Conservation (phyloP, 495 filamentous ascomycete genomes). For the Penicillium ochrochloron region DNA sequence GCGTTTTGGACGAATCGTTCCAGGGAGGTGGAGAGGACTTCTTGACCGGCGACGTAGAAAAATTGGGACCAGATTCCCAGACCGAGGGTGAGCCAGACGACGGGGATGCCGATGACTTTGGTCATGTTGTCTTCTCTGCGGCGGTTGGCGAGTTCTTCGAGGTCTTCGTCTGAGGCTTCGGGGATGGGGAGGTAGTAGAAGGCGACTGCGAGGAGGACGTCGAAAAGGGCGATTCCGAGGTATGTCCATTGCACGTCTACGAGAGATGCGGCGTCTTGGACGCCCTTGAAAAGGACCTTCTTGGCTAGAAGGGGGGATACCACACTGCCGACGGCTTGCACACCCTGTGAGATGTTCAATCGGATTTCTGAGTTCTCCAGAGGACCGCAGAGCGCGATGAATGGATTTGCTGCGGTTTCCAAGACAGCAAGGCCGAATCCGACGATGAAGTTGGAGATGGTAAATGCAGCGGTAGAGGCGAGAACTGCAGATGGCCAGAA, state of each 20-base stretch:
- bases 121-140: slow-evolving; percentile 56
- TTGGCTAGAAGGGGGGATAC: slow-evolving; percentile 65
- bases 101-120: slow-evolving; percentile 47
- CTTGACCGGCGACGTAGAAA: slow-evolving; percentile 70
- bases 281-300: slow-evolving; percentile 61
- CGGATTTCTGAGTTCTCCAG: slow-evolving; percentile 67
- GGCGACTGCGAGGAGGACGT: slow-evolving; percentile 62
- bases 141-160: slow-evolving; percentile 59
- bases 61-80: slow-evolving; percentile 64
- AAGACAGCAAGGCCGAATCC: slow-evolving; percentile 66
- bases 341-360: slow-evolving; percentile 67
- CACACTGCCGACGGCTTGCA: slow-evolving; percentile 70
- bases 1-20: slow-evolving; percentile 43
- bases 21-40: slow-evolving; percentile 56
- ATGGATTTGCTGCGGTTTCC: slow-evolving; percentile 70
- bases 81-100: slow-evolving; percentile 61
- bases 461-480: slow-evolving; percentile 66
- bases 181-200: slow-evolving; percentile 71
- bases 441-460: slow-evolving; percentile 69
- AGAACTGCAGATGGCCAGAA: slow-evolving; percentile 77
- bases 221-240: slow-evolving; percentile 69
- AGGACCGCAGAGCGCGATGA: slow-evolving; percentile 70
- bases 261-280: slow-evolving; percentile 56
- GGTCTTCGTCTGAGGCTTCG: slow-evolving; percentile 67
- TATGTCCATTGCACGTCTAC: slow-evolving; percentile 75